Conservation (phyloP, 116 monocot genomes). For the Cymodocea nodosa region DNA sequence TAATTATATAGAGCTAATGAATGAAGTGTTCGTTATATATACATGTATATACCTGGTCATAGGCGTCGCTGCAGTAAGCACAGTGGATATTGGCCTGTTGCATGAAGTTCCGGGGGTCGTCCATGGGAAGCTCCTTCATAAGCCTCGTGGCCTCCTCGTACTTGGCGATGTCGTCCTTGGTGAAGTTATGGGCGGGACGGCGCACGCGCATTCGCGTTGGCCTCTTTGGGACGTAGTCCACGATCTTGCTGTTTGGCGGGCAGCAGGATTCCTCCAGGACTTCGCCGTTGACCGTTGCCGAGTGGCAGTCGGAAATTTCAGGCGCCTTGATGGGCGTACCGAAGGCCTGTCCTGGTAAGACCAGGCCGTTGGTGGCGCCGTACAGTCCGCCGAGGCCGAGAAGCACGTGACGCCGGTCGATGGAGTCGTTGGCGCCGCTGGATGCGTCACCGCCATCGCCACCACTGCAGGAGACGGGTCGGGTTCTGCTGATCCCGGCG, state of each 20-base stretch:
- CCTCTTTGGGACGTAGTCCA: conserved; percentile 14
- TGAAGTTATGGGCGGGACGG: conserved; percentile 17
- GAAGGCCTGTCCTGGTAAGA: background rate
- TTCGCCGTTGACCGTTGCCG: background rate
- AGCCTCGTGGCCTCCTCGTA: conserved; percentile 14
- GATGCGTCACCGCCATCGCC: background rate
- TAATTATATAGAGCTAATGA: too few relatives aligned
- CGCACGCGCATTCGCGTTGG: conserved; percentile 18
- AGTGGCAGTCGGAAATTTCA: conserved; percentile 1
- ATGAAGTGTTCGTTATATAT: too few relatives aligned
- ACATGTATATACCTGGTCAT: conserved; percentile 12
- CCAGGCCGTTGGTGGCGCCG: background rate
- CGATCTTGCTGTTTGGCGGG: background rate
- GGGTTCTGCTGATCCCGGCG: background rate
- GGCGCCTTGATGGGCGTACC: background rate
- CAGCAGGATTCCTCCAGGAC: background rate
- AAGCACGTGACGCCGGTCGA: conserved; percentile 6
- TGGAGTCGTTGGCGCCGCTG: background rate
- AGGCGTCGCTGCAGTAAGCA: conserved; percentile 39
- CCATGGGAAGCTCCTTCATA: conserved; percentile 22
- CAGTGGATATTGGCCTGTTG: conserved; percentile 43
- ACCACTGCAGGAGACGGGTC: background rate
- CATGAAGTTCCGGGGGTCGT: conserved; percentile 33
- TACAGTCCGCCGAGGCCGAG: conserved; percentile 5
- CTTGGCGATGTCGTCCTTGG: conserved; percentile 20